These are phyloP conservation scores for Besnoitia besnoiti DNA, from an alignment of 169 alveolate species.

Conservation along the genomic window DNA sequence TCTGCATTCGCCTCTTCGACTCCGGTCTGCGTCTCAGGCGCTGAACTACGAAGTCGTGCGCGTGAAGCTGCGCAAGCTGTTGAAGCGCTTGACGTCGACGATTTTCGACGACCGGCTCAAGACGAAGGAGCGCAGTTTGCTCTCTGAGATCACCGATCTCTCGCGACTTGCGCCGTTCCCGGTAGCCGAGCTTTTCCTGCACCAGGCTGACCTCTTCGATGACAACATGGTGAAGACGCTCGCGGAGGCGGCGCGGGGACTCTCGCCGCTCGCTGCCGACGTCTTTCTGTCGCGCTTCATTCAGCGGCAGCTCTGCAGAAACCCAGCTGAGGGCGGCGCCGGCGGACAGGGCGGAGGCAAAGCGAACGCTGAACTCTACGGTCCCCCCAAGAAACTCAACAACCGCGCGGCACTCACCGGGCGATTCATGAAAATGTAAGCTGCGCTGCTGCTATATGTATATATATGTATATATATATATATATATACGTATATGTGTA, in stretches of 20 bases:
- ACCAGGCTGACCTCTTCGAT: slow-evolving; percentile 61
- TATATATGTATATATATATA: not conserved
- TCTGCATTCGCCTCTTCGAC: not conserved
- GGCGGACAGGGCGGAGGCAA: not conserved
- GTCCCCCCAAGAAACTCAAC: slow-evolving; percentile 31
- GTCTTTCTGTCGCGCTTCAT: slow-evolving; percentile 53
- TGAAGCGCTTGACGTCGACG: slow-evolving; percentile 57
- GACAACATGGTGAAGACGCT: slow-evolving; percentile 62
- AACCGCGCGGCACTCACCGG: slow-evolving; percentile 63
- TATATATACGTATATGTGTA: not conserved
- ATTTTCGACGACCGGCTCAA: slow-evolving; percentile 8
- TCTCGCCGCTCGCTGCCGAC: slow-evolving; percentile 53
- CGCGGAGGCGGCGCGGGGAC: slow-evolving; percentile 53
- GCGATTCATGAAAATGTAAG: slow-evolving; percentile 44
- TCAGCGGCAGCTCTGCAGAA: slow-evolving; percentile 46
- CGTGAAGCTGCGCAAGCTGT: slow-evolving; percentile 51
- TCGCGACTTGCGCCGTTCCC: slow-evolving; percentile 55
- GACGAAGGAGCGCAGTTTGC: slow-evolving; percentile 8
- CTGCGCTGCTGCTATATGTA: not conserved
- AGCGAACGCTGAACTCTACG: not conserved
- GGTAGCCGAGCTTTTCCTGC: slow-evolving; percentile 36
- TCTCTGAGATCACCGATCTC: slow-evolving; percentile 41
- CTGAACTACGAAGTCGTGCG: slow-evolving; percentile 55
- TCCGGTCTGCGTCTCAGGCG: slow-evolving; percentile 1
- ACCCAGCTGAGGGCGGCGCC: not conserved